These are phyloP conservation scores for Osmozyma mogii DNA, from an alignment of 805 yeast species.

Conservation along the genomic window DNA sequence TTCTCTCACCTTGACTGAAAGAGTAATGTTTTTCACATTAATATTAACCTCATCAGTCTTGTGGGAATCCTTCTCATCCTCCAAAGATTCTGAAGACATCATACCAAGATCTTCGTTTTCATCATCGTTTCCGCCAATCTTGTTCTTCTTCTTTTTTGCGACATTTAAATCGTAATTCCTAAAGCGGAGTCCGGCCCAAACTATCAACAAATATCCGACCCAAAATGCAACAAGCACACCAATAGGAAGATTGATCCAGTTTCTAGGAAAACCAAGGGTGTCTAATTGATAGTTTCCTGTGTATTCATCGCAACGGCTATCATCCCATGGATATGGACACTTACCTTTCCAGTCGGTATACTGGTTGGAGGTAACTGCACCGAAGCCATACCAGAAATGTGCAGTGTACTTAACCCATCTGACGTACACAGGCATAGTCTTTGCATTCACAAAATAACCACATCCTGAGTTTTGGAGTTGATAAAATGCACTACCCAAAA, in stretches of 20 bases:
- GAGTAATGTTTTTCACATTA: conserved; percentile 6
- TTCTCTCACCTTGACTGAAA: conserved; percentile 10
- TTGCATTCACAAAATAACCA: conserved; percentile 72
- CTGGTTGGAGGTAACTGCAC: conserved; percentile 57
- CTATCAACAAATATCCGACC: conserved; percentile 43
- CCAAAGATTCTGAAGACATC: not conserved
- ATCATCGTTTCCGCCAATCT: conserved; percentile 18
- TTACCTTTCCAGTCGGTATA: conserved; percentile 55
- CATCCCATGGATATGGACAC: conserved; percentile 39
- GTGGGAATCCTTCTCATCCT: not conserved
- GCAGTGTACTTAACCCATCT: conserved; percentile 77
- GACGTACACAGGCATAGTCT: conserved; percentile 74
- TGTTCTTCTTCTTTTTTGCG: conserved; percentile 32
- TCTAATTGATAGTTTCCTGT: conserved; percentile 48
- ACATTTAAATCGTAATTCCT: conserved; percentile 46
- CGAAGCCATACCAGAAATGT: conserved; percentile 73
- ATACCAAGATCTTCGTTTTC: conserved; percentile 1
- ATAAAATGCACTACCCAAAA: conserved; percentile 55
- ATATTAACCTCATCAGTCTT: conserved; percentile 1
- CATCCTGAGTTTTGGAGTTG: conserved; percentile 72
- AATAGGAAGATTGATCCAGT: conserved; percentile 64
- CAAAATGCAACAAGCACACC: conserved; percentile 52
- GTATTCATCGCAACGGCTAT: conserved; percentile 30
- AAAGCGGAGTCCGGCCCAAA: conserved; percentile 40
- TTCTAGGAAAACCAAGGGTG: conserved; percentile 50